Base-by-base conservation (phyloP, 2,329 filamentous ascomycete genomes). In the Aaosphaeria pasadenensis region DNA sequence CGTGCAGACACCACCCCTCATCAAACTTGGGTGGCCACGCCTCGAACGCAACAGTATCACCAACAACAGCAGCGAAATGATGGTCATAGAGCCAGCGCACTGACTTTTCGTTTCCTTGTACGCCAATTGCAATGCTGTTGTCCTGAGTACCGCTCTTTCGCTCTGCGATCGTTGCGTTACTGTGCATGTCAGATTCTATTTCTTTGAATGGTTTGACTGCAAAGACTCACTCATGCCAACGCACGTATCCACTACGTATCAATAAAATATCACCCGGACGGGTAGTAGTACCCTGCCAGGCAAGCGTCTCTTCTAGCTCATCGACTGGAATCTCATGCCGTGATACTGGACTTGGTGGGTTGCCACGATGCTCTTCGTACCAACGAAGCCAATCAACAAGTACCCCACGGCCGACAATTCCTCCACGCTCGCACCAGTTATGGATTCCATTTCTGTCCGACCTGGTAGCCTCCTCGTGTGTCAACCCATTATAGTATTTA, bases 241-340 rank as follows among this genome's bases (percentile, higher is more conserved):
- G 2, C 82, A 68, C 57, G 61, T 74, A 82, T 6, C 80, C 81
- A 43, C 61, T 67, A 1, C 69, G 49, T 24, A 71, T 57, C 48
- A 71, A 56, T 35, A 71, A 42, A 7, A 71, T 65, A 47, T 71
- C 68, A 2, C 69, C 69, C 29, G 59, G 62, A 29, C 54, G 52
- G 1, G 60, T 46, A 1, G 51, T 53, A 2, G 62, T 66, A 0
- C 60, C 59, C 43, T 67, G 60, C 63, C 62, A 67, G 47, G 58
- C 62, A 24, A 67, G 41, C 11, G 59, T 61, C 44, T 53, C 59
- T 9, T 63, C 53, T 17, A 68, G 52, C 38, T 67, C 64, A 7
- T 61, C 58, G 3, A 64, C 51, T 0, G 61, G 52, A 35, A 69
- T 68, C 43, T 60, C 62, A 43, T 68, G 60, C n/a, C 59, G 50